Evolutionary conservation across 306 rosid species (phyloP), one percentile per base, ranked within the genome.

Genomic region (Gillenia trifoliata): DNA sequence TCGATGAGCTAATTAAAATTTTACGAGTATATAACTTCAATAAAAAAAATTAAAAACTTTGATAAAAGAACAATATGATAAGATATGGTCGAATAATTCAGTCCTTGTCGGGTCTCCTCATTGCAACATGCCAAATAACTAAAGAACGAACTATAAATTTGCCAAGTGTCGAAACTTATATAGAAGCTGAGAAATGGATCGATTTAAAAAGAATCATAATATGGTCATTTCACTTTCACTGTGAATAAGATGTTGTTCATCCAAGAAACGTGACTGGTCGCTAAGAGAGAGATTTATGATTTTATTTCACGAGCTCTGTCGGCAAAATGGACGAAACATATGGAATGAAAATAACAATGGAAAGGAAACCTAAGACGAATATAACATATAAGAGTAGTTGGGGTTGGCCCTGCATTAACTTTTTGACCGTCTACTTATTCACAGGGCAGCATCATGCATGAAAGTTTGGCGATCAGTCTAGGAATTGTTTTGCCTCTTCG

Each of bases 361-460:
- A 75, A 72, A 50, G 68, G 75, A 68, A 79, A 83, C 80, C 78
- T 79, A 28, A 1, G 66, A 25, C 38, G 20, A 36, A 72, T 57
- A 57, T 56, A 22, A 11, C 13, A 59, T 20, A 55, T 22, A 55
- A 55, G 26, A 55, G 3, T 8, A 22, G 26, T 20, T 55, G 61
- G 56, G 56, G 22, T 50, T 49, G 16, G 56, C 16, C 56, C 56
- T 50, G 56, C 56, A n/a, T n/a, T n/a, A n/a, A n/a, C n/a, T n/a
- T n/a, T n/a, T n/a, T n/a, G n/a, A n/a, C n/a, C n/a, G 22, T 50
- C 56, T 19, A 50, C 56, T 16, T 50, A 50, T 16, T 50, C 8
- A 50, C 22, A 2, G 23, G 56, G n/a, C 23, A 0, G 8, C 16
- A 19, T 5, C 23, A 50, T 50, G 56, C 23, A 19, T 50, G 56